A percentile compares a stretch with the other conserved stretches of the same genome.
Evolutionary conservation across 148 eudicot genomes (phyloP).

Genomic region (Fagopyrum homotropicum): DNA sequence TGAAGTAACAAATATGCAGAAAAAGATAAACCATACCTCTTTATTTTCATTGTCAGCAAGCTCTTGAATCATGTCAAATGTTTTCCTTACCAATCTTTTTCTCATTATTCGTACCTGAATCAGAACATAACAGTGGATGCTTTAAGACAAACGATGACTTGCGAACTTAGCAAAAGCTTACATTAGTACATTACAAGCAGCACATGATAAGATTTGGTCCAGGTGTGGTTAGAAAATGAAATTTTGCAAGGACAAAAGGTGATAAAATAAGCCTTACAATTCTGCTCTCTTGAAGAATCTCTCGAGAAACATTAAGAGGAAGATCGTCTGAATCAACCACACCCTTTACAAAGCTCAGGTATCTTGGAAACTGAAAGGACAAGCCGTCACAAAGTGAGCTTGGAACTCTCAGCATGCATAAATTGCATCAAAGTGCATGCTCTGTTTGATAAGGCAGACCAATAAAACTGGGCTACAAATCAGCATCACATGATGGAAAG

Average conservation of each 20-base stretch:
- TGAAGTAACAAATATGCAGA: background rate
- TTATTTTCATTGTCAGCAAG: constrained; percentile 79
- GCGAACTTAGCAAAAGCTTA: background rate
- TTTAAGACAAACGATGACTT: background rate
- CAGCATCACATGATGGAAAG: constrained; percentile 1
- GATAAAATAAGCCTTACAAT: constrained; percentile 46
- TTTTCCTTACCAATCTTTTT: constrained; percentile 88
- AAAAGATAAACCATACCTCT: constrained; percentile 45
- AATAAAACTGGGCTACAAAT: background rate
- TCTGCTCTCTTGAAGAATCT: constrained; percentile 97
- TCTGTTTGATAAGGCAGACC: background rate
- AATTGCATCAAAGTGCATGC: background rate
- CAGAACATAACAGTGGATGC: constrained; percentile 1
- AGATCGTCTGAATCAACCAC: constrained; percentile 97
- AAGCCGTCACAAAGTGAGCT: background rate
- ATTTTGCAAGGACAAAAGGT: background rate
- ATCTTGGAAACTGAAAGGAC: constrained; percentile 73
- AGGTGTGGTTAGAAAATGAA: background rate
- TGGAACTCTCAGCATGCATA: background rate
- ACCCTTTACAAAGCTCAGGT: constrained; percentile 96
- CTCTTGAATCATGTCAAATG: constrained; percentile 98
- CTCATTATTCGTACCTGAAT: constrained; percentile 91
- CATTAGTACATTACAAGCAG: background rate
- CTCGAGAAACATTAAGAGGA: constrained; percentile 95
- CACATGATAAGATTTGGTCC: too few relatives aligned